A percentile compares a stretch with the other conserved stretches of the same genome.
Conservation (phyloP, 176 grass and related monocot genomes). For the Leersia perrieri region DNA sequence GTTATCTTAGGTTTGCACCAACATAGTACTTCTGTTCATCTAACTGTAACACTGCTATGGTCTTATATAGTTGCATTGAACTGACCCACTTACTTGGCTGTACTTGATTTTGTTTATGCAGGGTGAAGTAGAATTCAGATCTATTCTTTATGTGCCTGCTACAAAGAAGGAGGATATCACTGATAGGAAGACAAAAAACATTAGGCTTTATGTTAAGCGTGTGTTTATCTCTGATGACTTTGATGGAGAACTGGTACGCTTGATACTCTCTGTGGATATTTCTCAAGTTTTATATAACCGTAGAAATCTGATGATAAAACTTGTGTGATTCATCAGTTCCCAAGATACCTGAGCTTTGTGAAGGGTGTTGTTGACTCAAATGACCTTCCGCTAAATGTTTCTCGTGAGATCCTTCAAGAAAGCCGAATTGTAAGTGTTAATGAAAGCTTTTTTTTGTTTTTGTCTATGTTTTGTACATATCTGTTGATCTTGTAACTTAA, state of each 20-base stretch:
- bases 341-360: constrained; percentile 97
- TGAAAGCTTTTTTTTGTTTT: constrained; percentile 2
- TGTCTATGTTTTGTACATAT: not conserved
- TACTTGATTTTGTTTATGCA: constrained; percentile 37
- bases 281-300: not conserved
- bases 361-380: constrained; percentile 98
- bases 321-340: constrained; percentile 60
- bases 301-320: constrained; percentile 3
- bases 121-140: constrained; percentile 98
- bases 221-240: constrained; percentile 99
- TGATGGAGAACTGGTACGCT: constrained; percentile 81
- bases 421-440: constrained; percentile 84
- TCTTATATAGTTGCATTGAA: not conserved
- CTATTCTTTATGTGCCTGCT: constrained; percentile 91
- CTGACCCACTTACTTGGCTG: not conserved
- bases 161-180: constrained; percentile 83
- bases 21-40: not conserved
- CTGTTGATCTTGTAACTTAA: not conserved
- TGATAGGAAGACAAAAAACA: constrained; percentile 91
- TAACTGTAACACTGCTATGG: not conserved
- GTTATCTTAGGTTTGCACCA: not conserved
- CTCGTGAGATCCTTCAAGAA: constrained; percentile 99
- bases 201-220: constrained; percentile 91
- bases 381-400: constrained; percentile 97
- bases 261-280: constrained; percentile 14